Conservation (phyloP, 1,139 yeast species). For the Candida glucosophila region DNA sequence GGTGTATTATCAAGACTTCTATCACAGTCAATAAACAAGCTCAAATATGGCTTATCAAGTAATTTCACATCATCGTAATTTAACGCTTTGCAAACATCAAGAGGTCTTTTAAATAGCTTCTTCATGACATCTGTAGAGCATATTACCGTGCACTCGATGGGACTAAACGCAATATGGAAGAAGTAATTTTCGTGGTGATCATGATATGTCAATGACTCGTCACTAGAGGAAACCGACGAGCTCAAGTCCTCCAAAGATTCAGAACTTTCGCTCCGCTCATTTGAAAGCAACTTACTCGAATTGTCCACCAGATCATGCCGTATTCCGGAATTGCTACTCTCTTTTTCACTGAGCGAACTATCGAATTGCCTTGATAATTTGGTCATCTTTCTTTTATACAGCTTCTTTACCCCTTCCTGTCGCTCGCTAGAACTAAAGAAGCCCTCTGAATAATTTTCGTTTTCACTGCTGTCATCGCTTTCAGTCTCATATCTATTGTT, state of each 20-base stretch:
- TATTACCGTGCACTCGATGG: constrained; percentile 47
- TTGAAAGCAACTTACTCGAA: too few species aligned
- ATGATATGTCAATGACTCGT: constrained; percentile 2
- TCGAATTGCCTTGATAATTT: too few species aligned
- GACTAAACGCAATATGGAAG: constrained; percentile 50
- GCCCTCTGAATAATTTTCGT: too few species aligned
- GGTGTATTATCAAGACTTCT: constrained; percentile 47
- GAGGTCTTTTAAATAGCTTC: constrained; percentile 27
- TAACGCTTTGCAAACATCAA: constrained; percentile 19
- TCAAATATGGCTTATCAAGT: constrained; percentile 40
- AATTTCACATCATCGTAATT: constrained; percentile 29
- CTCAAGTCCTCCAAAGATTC: too few species aligned
- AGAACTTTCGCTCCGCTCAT: too few species aligned
- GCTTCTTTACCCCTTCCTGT: too few species aligned
- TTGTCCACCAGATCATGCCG: too few species aligned
- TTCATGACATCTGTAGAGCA: constrained; percentile 32
- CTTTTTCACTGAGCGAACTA: too few species aligned
- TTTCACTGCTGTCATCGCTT: background rate
- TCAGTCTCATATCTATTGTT: background rate
- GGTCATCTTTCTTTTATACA: too few species aligned
- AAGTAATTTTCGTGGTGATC: constrained; percentile 24
- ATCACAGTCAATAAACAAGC: constrained; percentile 54
- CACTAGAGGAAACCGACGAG: too few species aligned
- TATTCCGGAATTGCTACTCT: too few species aligned
- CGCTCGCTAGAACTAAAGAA: too few species aligned